Percentiles rank a stretch among this genome's conserved stretches.
Evolutionary conservation across 495 filamentous ascomycete genomes (phyloP).

Genomic region (Ascodesmis nigricans): DNA sequence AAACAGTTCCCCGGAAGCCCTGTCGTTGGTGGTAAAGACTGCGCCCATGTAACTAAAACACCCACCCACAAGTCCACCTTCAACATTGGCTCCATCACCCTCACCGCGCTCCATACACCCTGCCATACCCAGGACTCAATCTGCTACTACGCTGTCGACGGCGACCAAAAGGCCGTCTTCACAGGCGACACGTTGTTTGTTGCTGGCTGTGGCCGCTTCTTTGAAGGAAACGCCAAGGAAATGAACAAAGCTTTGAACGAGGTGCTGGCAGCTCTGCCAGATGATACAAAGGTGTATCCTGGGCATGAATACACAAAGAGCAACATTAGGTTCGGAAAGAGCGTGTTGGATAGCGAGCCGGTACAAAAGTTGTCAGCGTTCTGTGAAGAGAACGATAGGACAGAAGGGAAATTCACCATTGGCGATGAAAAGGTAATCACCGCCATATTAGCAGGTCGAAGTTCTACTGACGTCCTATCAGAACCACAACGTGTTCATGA

Average conservation of each 20-base stretch:
- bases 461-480: conserved; percentile 22
- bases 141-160: conserved; percentile 74
- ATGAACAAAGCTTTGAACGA: conserved; percentile 86
- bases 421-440: conserved; percentile 75
- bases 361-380: conserved; percentile 57
- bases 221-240: conserved; percentile 73
- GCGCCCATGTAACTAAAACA: conserved; percentile 51
- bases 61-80: conserved; percentile 56
- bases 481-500: conserved; percentile 97
- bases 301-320: conserved; percentile 80
- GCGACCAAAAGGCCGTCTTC: conserved; percentile 61
- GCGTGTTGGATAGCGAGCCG: conserved; percentile 45
- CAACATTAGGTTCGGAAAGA: conserved; percentile 65
- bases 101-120: conserved; percentile 81
- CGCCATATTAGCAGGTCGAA: neutral
- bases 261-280: conserved; percentile 55
- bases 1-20: conserved; percentile 41
- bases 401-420: conserved; percentile 91
- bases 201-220: conserved; percentile 89
- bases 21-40: conserved; percentile 75
- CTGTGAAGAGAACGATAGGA: conserved; percentile 59
- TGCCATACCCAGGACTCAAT: conserved; percentile 98
- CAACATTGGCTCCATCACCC: conserved; percentile 60
- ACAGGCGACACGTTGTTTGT: conserved; percentile 94
- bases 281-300: conserved; percentile 74